Base-by-base conservation (phyloP, 176 grass and related monocot genomes). In the Musa beccarii region DNA sequence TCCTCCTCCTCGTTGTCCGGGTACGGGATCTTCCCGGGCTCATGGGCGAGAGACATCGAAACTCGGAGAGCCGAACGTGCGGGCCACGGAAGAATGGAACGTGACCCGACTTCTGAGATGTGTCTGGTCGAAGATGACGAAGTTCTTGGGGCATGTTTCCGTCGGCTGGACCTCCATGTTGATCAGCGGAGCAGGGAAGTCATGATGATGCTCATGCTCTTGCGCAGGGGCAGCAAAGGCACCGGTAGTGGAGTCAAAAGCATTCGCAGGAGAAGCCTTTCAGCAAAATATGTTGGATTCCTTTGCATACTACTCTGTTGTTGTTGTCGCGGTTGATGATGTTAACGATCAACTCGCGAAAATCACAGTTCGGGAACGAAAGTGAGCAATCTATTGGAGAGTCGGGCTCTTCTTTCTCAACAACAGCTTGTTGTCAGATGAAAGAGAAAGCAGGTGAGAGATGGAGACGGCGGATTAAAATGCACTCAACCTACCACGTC, bases 61-160 rank as follows among this genome's bases (percentile, higher is more conserved):
- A 29, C 72, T 87, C 1, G 86, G 84, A 1, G 75, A 80, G 13
- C 84, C 86, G 6, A 98, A 84, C 75, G 87, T 91, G 76, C 89
- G 79, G 10, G 86, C 90, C 54, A 99, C 75, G 2, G 95, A 92
- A 10, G 95, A 90, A 66, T 99, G 95, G 86, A 94, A 99, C 90
- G 94, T 94, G 54, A 99, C 95, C 70, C 88, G 53, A 86, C 86
- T 99, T 78, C 73, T 81, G 82, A 79, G 80, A 53, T 76, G 92
- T 8, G 88, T 94, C 80, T 99, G 95, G 67, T 99, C 90, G 75
- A 99, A 99, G 82, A 99, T 99, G 75, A 99, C 95, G 24, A 91
- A 94, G 83, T 99, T 94, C 88, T 85, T 88, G 54, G 95, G 95
- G 86, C 88, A 99, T 14, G 80, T 92, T 14, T 91, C 95, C 10